Evolutionary conservation across 2,329 filamentous ascomycete species (phyloP), one percentile per base, ranked within the genome.

Genomic region (Diaporthe sp.): DNA sequence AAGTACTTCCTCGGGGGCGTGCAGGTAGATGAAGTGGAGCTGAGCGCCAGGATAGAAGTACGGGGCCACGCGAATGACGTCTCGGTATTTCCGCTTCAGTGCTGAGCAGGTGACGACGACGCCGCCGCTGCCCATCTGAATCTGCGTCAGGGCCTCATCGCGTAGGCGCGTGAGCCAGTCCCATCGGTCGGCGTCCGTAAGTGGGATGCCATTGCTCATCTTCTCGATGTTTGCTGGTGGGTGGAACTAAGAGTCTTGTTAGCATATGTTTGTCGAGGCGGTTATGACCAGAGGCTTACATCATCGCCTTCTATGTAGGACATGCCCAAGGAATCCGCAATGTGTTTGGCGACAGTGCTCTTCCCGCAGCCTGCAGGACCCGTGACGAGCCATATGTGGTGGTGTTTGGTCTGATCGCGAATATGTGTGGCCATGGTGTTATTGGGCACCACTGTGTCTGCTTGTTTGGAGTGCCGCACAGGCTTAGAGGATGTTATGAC

Each of bases 91-190:
- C 83, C 94, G 94, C 89, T 98, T 98, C 71, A 99, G 89, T 1
- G 96, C 97, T 17, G 95, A 98, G 89, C 97, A 99, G 71, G 97
- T 98, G 76, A 99, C 90, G 67, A 99, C 94, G n/a, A 98, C 97
- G 66, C 95, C 93, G 40, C 89, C 85, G 25, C 90, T 88, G 50
- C 92, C 91, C 66, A 83, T 84, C 72, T 87, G 85, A 75, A 93
- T 86, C 68, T 86, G 86, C 71, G 85, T 84, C 72, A 92, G 86
- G 9, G 91, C 90, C 80, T 92, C 92, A 77, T 95, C 90, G 77
- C 94, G 93, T 19, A 97, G 89, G 17, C 88, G 88, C 61, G 93
- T 94, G 77, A 99, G 92, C 97, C 97, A 99, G 86, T 98, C 96
- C 97, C 97, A 98, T 77, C 97, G 93, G 85, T 99, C 97, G 75